Percentiles rank a stretch among this genome's conserved stretches.
Evolutionary conservation across 2,329 filamentous ascomycete species (phyloP).

Genomic region (Xylaria sp.): DNA sequence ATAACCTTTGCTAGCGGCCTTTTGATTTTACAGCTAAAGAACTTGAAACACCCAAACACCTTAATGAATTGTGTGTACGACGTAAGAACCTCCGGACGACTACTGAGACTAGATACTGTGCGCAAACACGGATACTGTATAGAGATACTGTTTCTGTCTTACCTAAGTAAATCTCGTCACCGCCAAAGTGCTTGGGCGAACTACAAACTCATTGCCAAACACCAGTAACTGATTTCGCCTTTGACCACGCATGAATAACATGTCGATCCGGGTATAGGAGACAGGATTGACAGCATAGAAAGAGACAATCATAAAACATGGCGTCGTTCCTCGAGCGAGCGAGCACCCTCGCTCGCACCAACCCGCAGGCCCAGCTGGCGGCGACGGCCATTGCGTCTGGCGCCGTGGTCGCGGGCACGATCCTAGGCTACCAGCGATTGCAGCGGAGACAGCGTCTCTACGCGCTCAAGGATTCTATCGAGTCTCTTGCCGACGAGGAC

Average conservation of each 20-base stretch:
- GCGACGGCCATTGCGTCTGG: slow-evolving; percentile 76
- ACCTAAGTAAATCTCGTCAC: slow-evolving; percentile 23
- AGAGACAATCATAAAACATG: slow-evolving; percentile 39
- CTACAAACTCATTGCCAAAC: not conserved
- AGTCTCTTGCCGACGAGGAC: slow-evolving; percentile 52
- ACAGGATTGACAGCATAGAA: slow-evolving; percentile 15
- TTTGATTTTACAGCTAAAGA: too few species aligned
- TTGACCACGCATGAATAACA: slow-evolving; percentile 6
- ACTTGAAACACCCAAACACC: not conserved
- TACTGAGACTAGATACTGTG: not conserved
- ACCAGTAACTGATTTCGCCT: not conserved
- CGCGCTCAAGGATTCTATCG: slow-evolving; percentile 70
- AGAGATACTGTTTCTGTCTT: not conserved
- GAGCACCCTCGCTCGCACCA: slow-evolving; percentile 51
- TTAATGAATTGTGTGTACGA: not conserved
- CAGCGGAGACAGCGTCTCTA: slow-evolving; percentile 65
- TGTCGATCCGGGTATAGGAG: slow-evolving; percentile 5
- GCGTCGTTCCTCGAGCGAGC: slow-evolving; percentile 57
- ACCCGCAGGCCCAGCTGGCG: slow-evolving; percentile 69
- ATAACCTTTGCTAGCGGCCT: not conserved
- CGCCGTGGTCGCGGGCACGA: slow-evolving; percentile 67
- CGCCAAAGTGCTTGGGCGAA: not conserved
- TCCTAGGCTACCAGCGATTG: slow-evolving; percentile 72
- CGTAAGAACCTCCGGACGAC: too few species aligned
- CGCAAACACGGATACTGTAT: not conserved